These are phyloP conservation scores for Aspergillus bridgeri DNA, from an alignment of 495 filamentous ascomycete genomes.

Conservation along the genomic window DNA sequence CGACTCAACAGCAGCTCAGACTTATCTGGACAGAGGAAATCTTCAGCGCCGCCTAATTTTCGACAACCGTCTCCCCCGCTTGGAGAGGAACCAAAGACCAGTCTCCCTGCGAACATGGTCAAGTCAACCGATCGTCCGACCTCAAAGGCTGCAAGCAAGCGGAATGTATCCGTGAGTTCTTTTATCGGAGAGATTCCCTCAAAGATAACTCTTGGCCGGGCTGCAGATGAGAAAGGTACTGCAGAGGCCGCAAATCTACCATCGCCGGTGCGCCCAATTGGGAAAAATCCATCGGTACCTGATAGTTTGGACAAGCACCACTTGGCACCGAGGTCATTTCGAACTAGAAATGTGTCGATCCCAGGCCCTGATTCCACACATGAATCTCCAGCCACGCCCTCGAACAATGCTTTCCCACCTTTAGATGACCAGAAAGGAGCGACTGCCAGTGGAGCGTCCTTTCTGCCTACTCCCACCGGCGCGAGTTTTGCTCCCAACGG, in stretches of 20 bases:
- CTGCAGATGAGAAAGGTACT: slow-evolving; percentile 42
- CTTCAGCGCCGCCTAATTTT: slow-evolving; percentile 19
- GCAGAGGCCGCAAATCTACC: slow-evolving; percentile 33
- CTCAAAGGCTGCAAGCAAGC: slow-evolving; percentile 22
- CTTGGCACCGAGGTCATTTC: slow-evolving; percentile 69
- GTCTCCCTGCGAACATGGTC: slow-evolving; percentile 18
- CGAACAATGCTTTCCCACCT: slow-evolving; percentile 61
- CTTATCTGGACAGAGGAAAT: slow-evolving; percentile 41
- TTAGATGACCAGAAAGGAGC: slow-evolving; percentile 47
- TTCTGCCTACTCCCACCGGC: slow-evolving; percentile 67
- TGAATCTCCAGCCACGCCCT: slow-evolving; percentile 69
- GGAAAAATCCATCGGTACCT: slow-evolving; percentile 50
- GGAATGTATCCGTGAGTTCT: slow-evolving; percentile 34
- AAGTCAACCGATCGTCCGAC: slow-evolving; percentile 21
- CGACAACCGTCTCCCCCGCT: slow-evolving; percentile 29
- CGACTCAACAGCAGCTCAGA: slow-evolving; percentile 43
- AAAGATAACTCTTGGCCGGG: slow-evolving; percentile 35
- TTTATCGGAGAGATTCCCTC: slow-evolving; percentile 24
- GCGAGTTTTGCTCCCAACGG: slow-evolving; percentile 53
- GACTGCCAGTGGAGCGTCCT: slow-evolving; percentile 50
- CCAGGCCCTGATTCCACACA: slow-evolving; percentile 67
- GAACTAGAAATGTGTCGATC: slow-evolving; percentile 70
- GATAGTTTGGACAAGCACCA: slow-evolving; percentile 69
- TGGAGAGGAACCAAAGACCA: slow-evolving; percentile 26
- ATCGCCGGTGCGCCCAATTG: slow-evolving; percentile 46